Evolutionary conservation across 2,329 filamentous ascomycete genomes (phyloP).

Genomic region (Diplodia scrobiculata): DNA sequence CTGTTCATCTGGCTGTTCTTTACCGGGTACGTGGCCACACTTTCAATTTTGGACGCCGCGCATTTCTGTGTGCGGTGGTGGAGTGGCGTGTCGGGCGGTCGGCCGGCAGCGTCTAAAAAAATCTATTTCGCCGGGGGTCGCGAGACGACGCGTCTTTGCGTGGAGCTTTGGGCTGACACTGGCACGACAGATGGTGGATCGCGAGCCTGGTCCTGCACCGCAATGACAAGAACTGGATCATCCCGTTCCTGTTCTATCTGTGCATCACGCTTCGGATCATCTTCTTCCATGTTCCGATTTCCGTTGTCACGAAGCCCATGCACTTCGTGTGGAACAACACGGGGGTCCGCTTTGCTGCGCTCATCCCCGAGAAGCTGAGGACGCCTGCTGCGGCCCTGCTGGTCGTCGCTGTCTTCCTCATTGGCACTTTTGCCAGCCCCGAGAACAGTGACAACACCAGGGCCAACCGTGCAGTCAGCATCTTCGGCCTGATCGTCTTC

Average conservation of each 20-base stretch:
- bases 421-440: constrained; percentile 73
- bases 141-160: constrained; percentile 12
- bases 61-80: constrained; percentile 24
- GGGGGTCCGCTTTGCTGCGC: constrained; percentile 58
- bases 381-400: constrained; percentile 63
- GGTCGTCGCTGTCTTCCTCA: constrained; percentile 71
- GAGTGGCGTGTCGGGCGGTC: constrained; percentile 20
- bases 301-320: constrained; percentile 66
- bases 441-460: constrained; percentile 76
- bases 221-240: constrained; percentile 74
- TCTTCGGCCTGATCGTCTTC: constrained; percentile 76
- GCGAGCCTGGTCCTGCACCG: constrained; percentile 72
- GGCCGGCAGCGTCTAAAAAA: not conserved
- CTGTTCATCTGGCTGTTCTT: constrained; percentile 53
- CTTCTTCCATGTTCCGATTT: constrained; percentile 71
- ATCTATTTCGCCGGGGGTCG: constrained; percentile 22
- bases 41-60: not conserved
- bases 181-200: constrained; percentile 67
- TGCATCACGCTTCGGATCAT: constrained; percentile 71
- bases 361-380: constrained; percentile 68
- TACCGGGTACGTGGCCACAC: constrained; percentile 52
- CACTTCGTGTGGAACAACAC: constrained; percentile 68
- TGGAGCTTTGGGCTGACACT: constrained; percentile 19
- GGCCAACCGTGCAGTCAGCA: constrained; percentile 74
- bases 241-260: constrained; percentile 81